Evolutionary conservation across 306 rosid species (phyloP).

Genomic region (Canavalia ensiformis): DNA sequence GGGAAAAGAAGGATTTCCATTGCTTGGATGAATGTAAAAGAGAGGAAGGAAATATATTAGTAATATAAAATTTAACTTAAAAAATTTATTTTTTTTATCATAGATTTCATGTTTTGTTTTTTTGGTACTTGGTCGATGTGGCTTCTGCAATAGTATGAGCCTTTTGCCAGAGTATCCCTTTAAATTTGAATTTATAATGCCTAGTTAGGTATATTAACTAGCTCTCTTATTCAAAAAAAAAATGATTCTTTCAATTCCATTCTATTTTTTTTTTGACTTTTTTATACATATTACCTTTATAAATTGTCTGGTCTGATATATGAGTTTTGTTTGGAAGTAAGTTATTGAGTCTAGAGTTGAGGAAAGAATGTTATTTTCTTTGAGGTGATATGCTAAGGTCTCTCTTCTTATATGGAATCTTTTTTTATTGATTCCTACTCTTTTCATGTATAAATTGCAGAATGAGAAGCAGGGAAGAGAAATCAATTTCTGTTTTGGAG

Average conservation of each 20-base stretch:
- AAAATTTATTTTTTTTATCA: too few relatives aligned
- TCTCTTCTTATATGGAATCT: neutral
- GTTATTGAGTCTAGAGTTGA: neutral
- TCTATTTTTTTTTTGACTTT: too few relatives aligned
- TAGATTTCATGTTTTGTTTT: too few relatives aligned
- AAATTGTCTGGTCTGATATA: neutral
- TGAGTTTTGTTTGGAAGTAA: neutral
- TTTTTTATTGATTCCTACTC: constrained; percentile 1
- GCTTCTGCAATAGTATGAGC: too few relatives aligned
- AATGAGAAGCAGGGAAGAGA: constrained; percentile 50
- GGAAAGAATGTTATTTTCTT: constrained; percentile 2
- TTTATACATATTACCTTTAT: neutral
- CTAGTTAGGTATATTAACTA: neutral
- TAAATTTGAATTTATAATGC: neutral
- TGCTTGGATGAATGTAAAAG: too few relatives aligned
- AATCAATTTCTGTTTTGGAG: constrained; percentile 45
- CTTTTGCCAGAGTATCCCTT: too few relatives aligned
- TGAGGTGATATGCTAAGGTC: neutral
- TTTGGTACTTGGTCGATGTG: too few relatives aligned
- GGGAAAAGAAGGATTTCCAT: too few relatives aligned
- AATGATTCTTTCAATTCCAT: too few relatives aligned
- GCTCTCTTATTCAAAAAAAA: neutral
- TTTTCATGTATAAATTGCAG: constrained; percentile 39
- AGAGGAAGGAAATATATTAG: too few relatives aligned
- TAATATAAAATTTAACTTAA: too few relatives aligned